Conservation (phyloP, 352 stramenopile genomes). For the Phytopythium mirpurense region DNA sequence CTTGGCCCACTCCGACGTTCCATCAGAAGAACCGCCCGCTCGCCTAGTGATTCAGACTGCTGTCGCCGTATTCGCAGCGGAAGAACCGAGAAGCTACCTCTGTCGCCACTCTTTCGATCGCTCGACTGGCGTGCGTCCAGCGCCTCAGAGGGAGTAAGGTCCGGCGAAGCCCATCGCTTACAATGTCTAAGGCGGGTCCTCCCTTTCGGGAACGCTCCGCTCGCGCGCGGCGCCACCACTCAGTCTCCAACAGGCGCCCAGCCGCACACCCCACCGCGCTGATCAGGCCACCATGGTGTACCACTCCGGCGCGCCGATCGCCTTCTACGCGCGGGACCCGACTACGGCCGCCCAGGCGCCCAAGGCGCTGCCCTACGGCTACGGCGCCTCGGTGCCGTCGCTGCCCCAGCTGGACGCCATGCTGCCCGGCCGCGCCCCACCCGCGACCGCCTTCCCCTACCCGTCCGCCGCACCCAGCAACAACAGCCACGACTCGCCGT, state of each 20-base stretch:
- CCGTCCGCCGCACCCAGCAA: neutral
- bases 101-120: no score
- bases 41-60: no score
- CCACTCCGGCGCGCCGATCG: neutral
- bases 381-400: neutral
- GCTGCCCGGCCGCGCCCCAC: neutral
- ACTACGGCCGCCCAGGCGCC: neutral
- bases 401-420: slow-evolving; percentile 5
- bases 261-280: neutral
- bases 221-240: neutral
- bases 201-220: neutral
- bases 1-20: neutral
- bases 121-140: neutral
- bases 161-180: no score
- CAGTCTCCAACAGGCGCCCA: neutral
- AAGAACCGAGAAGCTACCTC: neutral
- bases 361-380: slow-evolving; percentile 1
- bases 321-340: slow-evolving; percentile 4
- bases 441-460: neutral
- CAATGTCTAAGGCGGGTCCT: no score
- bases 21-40: no score
- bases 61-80: no score
- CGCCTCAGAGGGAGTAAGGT: neutral
- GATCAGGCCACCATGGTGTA: neutral
- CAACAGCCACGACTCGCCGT: neutral